These are phyloP conservation scores for Fusarium succisae DNA, from an alignment of 2,329 filamentous ascomycete genomes.

Conservation along the genomic window DNA sequence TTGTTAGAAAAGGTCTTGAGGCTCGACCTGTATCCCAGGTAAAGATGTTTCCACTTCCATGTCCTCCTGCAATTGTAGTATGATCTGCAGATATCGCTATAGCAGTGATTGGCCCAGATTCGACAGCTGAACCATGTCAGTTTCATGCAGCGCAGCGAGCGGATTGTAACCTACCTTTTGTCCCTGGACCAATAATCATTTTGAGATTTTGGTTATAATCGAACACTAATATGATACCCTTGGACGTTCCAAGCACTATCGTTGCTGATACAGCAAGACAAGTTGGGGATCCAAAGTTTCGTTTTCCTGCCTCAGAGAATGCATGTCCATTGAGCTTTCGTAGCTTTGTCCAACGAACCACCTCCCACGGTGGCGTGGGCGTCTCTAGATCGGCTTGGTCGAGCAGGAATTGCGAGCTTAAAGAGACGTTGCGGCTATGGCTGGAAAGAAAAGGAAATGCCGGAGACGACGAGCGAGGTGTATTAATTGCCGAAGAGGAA, in stretches of 20 bases:
- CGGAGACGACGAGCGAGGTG: slow-evolving; percentile 78
- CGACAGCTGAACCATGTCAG: slow-evolving; percentile 71
- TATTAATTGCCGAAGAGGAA: slow-evolving; percentile 61
- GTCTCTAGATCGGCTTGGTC: slow-evolving; percentile 74
- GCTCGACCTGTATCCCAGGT: slow-evolving; percentile 91
- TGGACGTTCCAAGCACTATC: slow-evolving; percentile 91
- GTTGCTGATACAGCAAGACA: slow-evolving; percentile 88
- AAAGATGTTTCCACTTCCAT: slow-evolving; percentile 90
- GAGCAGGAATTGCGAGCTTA: slow-evolving; percentile 74
- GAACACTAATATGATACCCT: slow-evolving; percentile 93
- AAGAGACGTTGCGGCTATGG: slow-evolving; percentile 83
- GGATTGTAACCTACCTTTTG: slow-evolving; percentile 71
- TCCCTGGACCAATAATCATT: slow-evolving; percentile 91
- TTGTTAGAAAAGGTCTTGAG: slow-evolving; percentile 88
- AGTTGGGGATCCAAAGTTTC: slow-evolving; percentile 91
- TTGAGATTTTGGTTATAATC: slow-evolving; percentile 97
- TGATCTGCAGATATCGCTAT: slow-evolving; percentile 94
- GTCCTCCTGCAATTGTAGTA: slow-evolving; percentile 88
- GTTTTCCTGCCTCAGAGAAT: slow-evolving; percentile 90
- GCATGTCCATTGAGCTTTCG: slow-evolving; percentile 88
- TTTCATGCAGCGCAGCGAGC: neutral
- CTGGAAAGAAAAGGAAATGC: slow-evolving; percentile 78
- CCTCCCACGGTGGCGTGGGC: slow-evolving; percentile 89
- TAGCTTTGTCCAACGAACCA: slow-evolving; percentile 94
- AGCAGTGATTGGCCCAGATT: slow-evolving; percentile 87